phyloP scores from a whole-genome alignment of 495 filamentous ascomycete genomes.

The Neurospora pannonica region DNA sequence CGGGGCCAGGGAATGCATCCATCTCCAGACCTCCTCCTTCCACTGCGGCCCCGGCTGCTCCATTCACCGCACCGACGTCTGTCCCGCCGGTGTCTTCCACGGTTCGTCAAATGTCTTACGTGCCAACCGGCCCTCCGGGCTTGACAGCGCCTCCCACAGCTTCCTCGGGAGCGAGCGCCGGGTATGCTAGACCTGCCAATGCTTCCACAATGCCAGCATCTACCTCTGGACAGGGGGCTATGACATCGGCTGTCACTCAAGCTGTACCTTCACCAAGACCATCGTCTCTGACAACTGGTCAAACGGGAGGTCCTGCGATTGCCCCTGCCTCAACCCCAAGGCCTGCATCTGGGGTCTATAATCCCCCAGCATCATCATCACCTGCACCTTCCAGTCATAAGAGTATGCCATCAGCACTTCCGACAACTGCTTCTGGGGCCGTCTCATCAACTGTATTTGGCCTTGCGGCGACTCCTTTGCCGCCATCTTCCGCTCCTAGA shows the following conservation, averaged over 20 bases:
- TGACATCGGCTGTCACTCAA: neutral
- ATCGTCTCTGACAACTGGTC: neutral
- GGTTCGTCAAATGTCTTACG: neutral
- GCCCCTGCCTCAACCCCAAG: neutral
- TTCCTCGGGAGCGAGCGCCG: neutral
- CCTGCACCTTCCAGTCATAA: neutral
- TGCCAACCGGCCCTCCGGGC: neutral
- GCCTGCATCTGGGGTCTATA: neutral
- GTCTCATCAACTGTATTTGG: neutral
- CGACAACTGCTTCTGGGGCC: neutral
- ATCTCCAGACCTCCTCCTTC: neutral
- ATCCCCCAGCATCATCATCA: neutral
- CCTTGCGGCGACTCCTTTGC: neutral
- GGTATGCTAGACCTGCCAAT: neutral
- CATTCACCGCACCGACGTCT: neutral
- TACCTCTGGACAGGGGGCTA: neutral
- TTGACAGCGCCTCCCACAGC: neutral
- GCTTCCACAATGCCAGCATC: neutral
- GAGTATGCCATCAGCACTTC: neutral
- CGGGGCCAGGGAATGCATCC: neutral
- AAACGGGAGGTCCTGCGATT: neutral
- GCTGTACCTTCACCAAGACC: neutral
- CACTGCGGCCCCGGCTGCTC: neutral
- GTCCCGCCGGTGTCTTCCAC: neutral
- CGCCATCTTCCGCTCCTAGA: neutral